A percentile compares a stretch with the other conserved stretches of the same genome.
phyloP scores from a whole-genome alignment of 169 alveolate genomes.

The Plasmodium chabaudi region DNA sequence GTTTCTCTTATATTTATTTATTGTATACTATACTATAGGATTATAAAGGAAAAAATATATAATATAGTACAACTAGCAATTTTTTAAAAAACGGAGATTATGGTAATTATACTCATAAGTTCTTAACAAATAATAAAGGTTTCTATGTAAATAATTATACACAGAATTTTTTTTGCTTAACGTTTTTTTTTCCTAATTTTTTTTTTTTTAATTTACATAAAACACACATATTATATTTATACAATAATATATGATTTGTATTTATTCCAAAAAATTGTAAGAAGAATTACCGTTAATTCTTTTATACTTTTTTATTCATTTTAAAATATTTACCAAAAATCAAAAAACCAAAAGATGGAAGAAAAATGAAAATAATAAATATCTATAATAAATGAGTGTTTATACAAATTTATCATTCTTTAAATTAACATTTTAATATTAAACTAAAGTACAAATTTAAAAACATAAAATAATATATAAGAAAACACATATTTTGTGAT shows the following conservation, averaged over 20 bases:
- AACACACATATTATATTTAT: too few relatives aligned
- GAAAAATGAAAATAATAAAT: slow-evolving; percentile 21
- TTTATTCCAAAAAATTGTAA: slow-evolving; percentile 26
- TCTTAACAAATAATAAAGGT: too few relatives aligned
- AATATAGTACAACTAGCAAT: too few relatives aligned
- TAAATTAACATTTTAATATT: slow-evolving; percentile 29
- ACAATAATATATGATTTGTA: background rate
- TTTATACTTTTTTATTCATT: slow-evolving; percentile 6
- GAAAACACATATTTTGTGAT: background rate
- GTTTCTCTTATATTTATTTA: too few relatives aligned
- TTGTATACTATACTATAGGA: too few relatives aligned
- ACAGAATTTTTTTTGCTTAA: too few relatives aligned
- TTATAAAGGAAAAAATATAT: too few relatives aligned
- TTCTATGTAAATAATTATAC: too few relatives aligned
- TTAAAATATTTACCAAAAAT: slow-evolving; percentile 22
- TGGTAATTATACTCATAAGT: too few relatives aligned
- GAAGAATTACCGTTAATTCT: slow-evolving; percentile 8
- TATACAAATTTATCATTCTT: slow-evolving; percentile 15
- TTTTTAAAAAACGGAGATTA: too few relatives aligned
- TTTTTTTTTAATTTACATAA: too few relatives aligned
- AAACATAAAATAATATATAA: background rate
- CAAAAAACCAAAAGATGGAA: background rate
- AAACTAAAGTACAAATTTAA: slow-evolving; percentile 25
- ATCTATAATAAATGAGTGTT: slow-evolving; percentile 9
- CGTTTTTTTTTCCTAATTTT: too few relatives aligned